Base-by-base conservation (phyloP, 176 grass and related monocot species). In the Cocos nucifera region DNA sequence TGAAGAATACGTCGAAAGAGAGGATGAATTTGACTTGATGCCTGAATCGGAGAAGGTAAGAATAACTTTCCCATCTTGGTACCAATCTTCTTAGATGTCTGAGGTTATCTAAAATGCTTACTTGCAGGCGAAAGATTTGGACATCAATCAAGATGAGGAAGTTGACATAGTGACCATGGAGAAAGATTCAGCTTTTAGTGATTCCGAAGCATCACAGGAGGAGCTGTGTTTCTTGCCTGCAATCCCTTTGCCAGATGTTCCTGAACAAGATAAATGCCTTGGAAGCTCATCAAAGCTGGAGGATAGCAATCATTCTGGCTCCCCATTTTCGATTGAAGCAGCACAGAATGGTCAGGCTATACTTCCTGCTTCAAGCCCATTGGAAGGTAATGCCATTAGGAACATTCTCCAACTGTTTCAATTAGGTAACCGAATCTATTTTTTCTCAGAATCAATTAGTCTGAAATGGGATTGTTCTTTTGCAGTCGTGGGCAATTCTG, bases 301-400 rank as follows among this genome's bases (percentile, higher is more conserved):
- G 74, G 87, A 91, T 60, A 92, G 93, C 72, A 92, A 98, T 59
- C 84, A 83, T 67, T 92, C 93, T 58, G 84, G 76, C 60, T 98
- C 93, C 4, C 93, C 82, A 27, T 85, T 86, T 51, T 89, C 87
- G 39, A 82, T 79, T 66, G 88, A 98, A 69, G 93, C 72, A 56
- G 63, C 80, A 50, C 79, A 89, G 69, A 90, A 84, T 84, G 86
- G 80, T 65, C 75, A 75, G 62, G 51, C 63, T 8, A 83, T 86
- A 63, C 87, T 77, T 74, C 69, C 76, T 24, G 87, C 73, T 67
- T 86, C 73, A 56, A 90, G 87, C 67, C 87, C 87, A 18, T 51
- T 90, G 20, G 87, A 90, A 86, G 87, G 82, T 90, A 77, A 79
- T 66, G n/a, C 4, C 6, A 0, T 58, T 32, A 3, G 28, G 35